Evolutionary conservation across 495 filamentous ascomycete species (phyloP), one percentile per base, ranked within the genome.

Genomic region (Xylaria flabelliformis): DNA sequence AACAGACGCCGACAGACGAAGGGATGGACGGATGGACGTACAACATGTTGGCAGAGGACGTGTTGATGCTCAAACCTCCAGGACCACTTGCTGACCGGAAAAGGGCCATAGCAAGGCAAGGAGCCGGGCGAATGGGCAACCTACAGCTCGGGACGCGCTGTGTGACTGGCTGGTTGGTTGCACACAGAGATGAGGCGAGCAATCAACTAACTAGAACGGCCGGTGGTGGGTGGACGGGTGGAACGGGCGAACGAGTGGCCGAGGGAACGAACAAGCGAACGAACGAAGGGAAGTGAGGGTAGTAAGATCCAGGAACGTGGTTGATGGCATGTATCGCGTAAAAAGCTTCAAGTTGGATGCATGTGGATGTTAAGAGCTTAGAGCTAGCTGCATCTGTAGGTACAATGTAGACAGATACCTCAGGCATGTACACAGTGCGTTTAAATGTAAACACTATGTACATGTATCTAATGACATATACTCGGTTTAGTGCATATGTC

Each of bases 41-140:
- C 77, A 93, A 86, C 50, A 92, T 85, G 82, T 91, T 93, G 68
- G 91, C 88, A 46, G 89, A 85, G 56, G 83, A 88, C n/a, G 93
- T 96, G 78, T 93, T 95, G 78, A 96, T 92, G 70, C 89, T 92
- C 67, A 95, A 84, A 67, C 89, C 91, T 24, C 85, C 87, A 32
- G 91, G 87, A 72, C 90, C 87, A 82, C 91, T 94, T 55, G 88
- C 84, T 50, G 90, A 90, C 76, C 88, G 84, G 71, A 83, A 82
- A 59, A 88, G 79, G 68, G 84, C 80, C 85, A 86, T 87, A 39
- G 32, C 74, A 74, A 59, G 46, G 61, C 73, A 76, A 26, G 34
- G 44, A 55, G 6, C 69, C n/a, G 39, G n/a, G 39, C 61, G 61
- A 44, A 72, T 56, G 80, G 80, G 72, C 74, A 77, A 77, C 67